phyloP scores from a whole-genome alignment of 1,284 basidiomycete species.

The Heliocybe sulcata region DNA sequence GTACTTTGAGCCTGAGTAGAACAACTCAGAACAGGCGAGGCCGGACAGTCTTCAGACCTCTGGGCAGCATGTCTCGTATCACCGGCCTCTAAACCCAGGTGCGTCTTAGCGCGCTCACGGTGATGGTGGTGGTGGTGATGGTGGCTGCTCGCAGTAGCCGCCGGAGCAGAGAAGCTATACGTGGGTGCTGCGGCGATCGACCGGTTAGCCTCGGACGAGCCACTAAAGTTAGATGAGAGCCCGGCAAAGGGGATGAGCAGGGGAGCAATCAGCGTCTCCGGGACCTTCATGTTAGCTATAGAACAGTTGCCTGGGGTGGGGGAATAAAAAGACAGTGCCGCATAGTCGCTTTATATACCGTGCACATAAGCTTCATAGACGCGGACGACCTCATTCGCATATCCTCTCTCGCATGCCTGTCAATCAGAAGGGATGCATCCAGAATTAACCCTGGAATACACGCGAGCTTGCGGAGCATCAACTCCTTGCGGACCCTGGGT shows the following conservation, averaged over 20 bases:
- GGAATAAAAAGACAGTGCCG: no score
- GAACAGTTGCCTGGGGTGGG: no score
- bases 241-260: background rate
- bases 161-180: background rate
- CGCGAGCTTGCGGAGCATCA: no score
- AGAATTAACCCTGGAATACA: no score
- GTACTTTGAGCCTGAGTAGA: conserved; percentile 7
- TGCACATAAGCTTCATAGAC: no score
- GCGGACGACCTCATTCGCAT: no score
- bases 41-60: conserved; percentile 5
- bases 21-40: conserved; percentile 10
- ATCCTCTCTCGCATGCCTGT: no score
- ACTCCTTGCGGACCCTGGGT: no score
- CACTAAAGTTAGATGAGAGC: background rate
- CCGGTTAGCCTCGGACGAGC: background rate
- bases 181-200: background rate
- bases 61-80: background rate
- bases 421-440: no score
- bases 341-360: no score
- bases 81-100: background rate
- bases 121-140: conserved; percentile 1
- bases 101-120: background rate
- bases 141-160: background rate
- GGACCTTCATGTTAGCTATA: background rate
- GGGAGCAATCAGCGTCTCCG: background rate